Evolutionary conservation across 768 basidiomycete genomes (phyloP).

Genomic region (Mycena crocata): DNA sequence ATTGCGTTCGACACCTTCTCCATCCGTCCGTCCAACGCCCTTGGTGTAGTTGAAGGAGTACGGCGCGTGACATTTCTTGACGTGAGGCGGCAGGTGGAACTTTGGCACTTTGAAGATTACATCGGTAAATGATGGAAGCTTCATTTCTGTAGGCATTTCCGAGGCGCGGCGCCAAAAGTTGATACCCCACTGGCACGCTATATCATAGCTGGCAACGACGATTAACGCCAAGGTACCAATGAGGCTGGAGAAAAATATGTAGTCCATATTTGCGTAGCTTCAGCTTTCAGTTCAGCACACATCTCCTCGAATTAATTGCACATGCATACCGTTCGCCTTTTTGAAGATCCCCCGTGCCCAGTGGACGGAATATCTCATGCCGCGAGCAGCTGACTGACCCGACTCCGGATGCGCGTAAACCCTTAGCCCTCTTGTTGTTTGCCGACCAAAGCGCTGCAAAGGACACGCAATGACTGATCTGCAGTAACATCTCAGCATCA

Average conservation of each 20-base stretch:
- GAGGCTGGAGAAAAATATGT: background rate
- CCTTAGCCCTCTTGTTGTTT: background rate
- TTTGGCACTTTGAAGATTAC: background rate
- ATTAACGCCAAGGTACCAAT: background rate
- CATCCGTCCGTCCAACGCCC: constrained; percentile 28
- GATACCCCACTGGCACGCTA: too few relatives aligned
- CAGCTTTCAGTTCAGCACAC: background rate
- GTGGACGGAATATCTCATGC: background rate
- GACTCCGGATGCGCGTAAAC: background rate
- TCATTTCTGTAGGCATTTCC: background rate
- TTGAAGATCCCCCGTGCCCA: background rate
- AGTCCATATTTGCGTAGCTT: constrained; percentile 4
- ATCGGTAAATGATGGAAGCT: background rate
- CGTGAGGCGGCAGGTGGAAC: too few relatives aligned
- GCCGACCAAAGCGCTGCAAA: background rate
- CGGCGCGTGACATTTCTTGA: too few relatives aligned
- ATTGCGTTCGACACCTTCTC: constrained; percentile 41
- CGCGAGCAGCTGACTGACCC: background rate
- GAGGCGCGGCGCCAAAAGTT: background rate
- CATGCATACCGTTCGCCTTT: background rate
- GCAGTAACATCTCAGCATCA: too few relatives aligned
- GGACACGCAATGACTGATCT: background rate
- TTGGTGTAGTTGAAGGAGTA: constrained; percentile 6
- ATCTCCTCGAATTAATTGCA: background rate
- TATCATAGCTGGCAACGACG: background rate